Evolutionary conservation across 2,329 filamentous ascomycete genomes (phyloP), one percentile per base, ranked within the genome.

Genomic region (Madurella fahalii): DNA sequence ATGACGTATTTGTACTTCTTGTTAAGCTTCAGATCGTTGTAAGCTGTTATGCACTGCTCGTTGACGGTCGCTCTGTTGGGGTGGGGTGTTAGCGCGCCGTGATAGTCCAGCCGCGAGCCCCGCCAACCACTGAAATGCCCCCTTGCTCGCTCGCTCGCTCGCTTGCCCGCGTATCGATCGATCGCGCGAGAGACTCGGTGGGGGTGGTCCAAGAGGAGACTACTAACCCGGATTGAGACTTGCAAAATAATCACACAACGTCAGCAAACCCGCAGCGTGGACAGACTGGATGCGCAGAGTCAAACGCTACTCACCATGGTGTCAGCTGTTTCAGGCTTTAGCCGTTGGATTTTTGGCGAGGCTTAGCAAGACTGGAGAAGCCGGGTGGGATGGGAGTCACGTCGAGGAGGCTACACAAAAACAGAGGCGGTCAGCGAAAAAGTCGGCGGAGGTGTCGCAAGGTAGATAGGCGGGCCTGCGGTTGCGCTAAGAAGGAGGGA

Each of bases 1-100:
- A 94, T 84, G 77, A 94, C 87, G 81, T 83, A 95, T 77, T 90
- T 92, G 78, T 84, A 80, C 78, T 83, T 84, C 76, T 91, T 91
- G 74, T 75, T 79, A 65, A 91, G 84, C 83, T 93, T 93, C 63
- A 93, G 82, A 65, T 92, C 86, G 74, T 92, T 90, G 82, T 86
- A 93, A 57, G 77, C 73, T 63, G 72, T 71, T 70, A 84, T 82
- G 81, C 87, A 91, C 57, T 92, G 87, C 69, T 82, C 80, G 63
- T 81, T 76, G 67, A 91, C 84, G 70, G 80, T 79, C 65, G 87
- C 87, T 81, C 87, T 91, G 73, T 54, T 54, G 46, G 40, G 40
- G 40, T 37, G 37, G 40, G 43, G 45, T 47, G 43, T 58, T 47
- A 57, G 53, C 47, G 47, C 34, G 34, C 13, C 39, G 16, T 48